Evolutionary conservation across 768 basidiomycete genomes (phyloP).

Genomic region (Amanita inopinata): DNA sequence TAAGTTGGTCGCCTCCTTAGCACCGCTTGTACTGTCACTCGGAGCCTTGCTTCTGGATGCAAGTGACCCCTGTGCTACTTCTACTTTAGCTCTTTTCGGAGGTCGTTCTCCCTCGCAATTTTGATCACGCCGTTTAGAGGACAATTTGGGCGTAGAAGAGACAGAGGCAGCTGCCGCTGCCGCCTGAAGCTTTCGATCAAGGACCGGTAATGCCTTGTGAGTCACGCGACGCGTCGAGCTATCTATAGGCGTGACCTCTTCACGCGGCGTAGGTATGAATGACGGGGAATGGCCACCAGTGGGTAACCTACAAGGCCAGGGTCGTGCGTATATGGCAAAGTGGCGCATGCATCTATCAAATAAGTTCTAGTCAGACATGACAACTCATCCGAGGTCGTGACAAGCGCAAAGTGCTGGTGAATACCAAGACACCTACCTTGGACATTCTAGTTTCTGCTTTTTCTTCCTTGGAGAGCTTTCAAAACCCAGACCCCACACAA

Average conservation of each 20-base stretch:
- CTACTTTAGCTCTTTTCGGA: constrained; percentile 5
- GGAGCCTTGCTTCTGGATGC: constrained; percentile 1
- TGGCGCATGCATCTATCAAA: constrained; percentile 66
- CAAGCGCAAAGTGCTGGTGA: background rate
- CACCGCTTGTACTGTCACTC: background rate
- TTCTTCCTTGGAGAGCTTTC: constrained; percentile 47
- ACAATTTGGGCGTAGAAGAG: constrained; percentile 12
- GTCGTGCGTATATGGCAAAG: constrained; percentile 60
- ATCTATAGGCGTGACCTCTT: constrained; percentile 40
- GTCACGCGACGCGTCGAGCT: constrained; percentile 37
- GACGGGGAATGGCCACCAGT: constrained; percentile 29
- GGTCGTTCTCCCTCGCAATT: constrained; percentile 18
- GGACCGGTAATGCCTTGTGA: constrained; percentile 36
- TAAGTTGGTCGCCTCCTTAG: background rate
- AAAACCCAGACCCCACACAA: constrained; percentile 61
- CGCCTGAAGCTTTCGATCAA: constrained; percentile 47
- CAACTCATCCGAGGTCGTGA: background rate
- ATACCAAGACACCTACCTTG: constrained; percentile 40
- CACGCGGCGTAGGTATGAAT: constrained; percentile 39
- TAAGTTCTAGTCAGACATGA: constrained; percentile 5
- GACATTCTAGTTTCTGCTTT: constrained; percentile 61
- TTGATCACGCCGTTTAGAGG: constrained; percentile 22
- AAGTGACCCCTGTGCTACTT: background rate
- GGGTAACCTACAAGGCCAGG: constrained; percentile 61
- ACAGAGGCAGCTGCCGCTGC: constrained; percentile 26